Base-by-base conservation (phyloP, 208 protist genomes). In the Naegleria lovaniensis region DNA sequence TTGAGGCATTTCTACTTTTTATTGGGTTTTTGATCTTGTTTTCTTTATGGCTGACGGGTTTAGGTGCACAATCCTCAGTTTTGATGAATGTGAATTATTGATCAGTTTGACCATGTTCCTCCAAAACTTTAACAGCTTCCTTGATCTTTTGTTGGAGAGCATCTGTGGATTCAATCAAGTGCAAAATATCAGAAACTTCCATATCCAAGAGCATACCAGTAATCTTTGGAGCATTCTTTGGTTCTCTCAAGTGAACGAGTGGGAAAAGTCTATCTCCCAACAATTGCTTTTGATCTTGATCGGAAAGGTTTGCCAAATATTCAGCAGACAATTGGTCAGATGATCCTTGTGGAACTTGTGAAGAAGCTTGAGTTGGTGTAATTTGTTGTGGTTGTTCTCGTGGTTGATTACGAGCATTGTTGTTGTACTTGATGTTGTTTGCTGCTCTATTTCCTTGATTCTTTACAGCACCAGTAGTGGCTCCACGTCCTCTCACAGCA, bases 201-300 rank as follows among this genome's bases (percentile, higher is more conserved):
- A 99, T 98, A 94, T 99, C 98, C 40, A 99, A 95, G 16, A 99
- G 95, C 98, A 99, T 99, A 94, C 98, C 98, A 75, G 98, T 99
- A 94, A 99, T 99, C 96, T 99, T 99, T 91, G 97, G 96, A 39
- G 98, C 97, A 25, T 96, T 93, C 48, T 95, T 93, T 0, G 95
- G 95, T 93, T 99, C 95, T 88, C 92, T 92, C 86, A 90, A 90
- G 84, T 97, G 95, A 92, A 99, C 98, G 93, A 98, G 96, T 93
- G 94, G 96, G 96, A 98, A 99, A 58, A 99, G 95, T 40, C 96
- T 95, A 94, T 99, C 97, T 90, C 98, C 98, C 59, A 99, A 96
- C 29, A 98, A 92, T 93, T 98, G 98, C 94, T 98, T 96, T 94
- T 97, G 95, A 75, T 97, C 95, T 75, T 9, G 16, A 15, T 48